A percentile compares a stretch with the other conserved stretches of the same genome.
phyloP scores from a whole-genome alignment of 306 rosid species.

The Inga oerstediana region DNA sequence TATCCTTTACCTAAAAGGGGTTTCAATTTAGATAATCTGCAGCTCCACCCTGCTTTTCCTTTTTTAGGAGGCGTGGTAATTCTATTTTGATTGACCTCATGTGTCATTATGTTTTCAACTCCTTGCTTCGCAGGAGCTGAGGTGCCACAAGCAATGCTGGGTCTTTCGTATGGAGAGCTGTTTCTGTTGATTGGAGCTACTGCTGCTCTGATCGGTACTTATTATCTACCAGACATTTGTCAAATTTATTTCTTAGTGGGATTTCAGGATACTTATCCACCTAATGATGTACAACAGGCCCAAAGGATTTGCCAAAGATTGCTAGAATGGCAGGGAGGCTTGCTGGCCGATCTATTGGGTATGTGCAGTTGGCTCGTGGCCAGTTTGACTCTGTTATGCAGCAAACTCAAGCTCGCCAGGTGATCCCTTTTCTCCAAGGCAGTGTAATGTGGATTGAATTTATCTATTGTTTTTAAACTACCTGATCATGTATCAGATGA shows the following conservation, averaged over 20 bases:
- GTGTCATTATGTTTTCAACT: slow-evolving; percentile 1
- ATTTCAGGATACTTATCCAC: neutral
- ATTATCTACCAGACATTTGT: neutral
- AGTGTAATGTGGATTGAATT: neutral
- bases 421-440: slow-evolving; percentile 25
- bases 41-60: no score
- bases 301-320: slow-evolving; percentile 55
- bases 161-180: slow-evolving; percentile 48
- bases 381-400: slow-evolving; percentile 80
- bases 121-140: slow-evolving; percentile 7
- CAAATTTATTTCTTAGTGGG: neutral
- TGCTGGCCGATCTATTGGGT: slow-evolving; percentile 68
- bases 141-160: slow-evolving; percentile 35
- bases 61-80: no score
- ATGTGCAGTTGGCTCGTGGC: slow-evolving; percentile 90
- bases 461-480: neutral
- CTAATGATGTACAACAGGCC: slow-evolving; percentile 37
- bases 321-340: slow-evolving; percentile 54
- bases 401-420: slow-evolving; percentile 91
- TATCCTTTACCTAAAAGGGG: neutral
- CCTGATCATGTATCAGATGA: slow-evolving; percentile 6
- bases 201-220: slow-evolving; percentile 36
- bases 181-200: slow-evolving; percentile 49
- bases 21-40: no score
- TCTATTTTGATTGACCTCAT: no score